A percentile compares a stretch with the other conserved stretches of the same genome.
Evolutionary conservation across 2,329 filamentous ascomycete genomes (phyloP).

Genomic region (Macrophomina phaseolina): DNA sequence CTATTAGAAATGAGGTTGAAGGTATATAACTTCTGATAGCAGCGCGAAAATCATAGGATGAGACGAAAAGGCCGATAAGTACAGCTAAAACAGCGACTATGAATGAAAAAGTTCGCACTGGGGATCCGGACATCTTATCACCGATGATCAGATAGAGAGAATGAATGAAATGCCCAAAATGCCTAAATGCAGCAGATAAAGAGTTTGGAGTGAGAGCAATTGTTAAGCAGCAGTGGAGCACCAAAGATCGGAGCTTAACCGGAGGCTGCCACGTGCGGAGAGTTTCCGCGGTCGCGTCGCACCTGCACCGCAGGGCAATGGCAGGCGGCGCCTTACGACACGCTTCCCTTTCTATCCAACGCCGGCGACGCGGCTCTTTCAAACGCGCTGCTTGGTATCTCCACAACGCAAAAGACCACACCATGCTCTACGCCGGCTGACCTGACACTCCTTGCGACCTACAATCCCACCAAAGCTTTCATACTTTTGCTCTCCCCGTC

Average conservation of each 20-base stretch:
- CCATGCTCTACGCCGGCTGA: constrained; percentile 7
- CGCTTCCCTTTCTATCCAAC: constrained; percentile 7
- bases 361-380: constrained; percentile 3
- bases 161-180: neutral
- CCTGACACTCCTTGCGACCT: neutral
- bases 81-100: constrained; percentile 1
- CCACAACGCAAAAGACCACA: neutral
- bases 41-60: neutral
- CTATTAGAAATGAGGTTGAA: neutral
- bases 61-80: neutral
- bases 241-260: constrained; percentile 5
- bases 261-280: constrained; percentile 15
- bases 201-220: neutral
- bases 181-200: neutral
- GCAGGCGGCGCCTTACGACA: constrained; percentile 8
- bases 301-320: neutral
- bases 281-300: constrained; percentile 9
- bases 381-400: constrained; percentile 2
- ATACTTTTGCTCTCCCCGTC: neutral
- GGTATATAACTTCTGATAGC: neutral
- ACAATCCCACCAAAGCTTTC: neutral
- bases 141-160: neutral
- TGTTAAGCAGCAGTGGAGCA: constrained; percentile 22
- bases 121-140: constrained; percentile 12
- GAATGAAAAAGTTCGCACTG: constrained; percentile 3